Evolutionary conservation across 2,329 filamentous ascomycete species (phyloP).

Genomic region (Colletotrichum eremochloae): DNA sequence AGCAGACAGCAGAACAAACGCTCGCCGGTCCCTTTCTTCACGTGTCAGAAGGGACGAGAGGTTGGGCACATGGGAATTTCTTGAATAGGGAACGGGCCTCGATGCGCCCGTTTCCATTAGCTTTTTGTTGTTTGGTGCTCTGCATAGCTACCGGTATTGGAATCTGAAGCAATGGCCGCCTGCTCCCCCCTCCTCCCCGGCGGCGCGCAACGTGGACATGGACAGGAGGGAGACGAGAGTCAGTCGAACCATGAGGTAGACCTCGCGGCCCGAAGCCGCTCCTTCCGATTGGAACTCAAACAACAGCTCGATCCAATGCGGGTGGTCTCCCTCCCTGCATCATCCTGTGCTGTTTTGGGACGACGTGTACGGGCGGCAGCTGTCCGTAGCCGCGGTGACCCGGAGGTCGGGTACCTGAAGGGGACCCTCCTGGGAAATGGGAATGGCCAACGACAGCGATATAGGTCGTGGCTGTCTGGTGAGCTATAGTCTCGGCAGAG

Average conservation of each 20-base stretch:
- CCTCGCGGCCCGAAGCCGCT: slow-evolving; percentile 40
- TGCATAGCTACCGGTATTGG: not conserved
- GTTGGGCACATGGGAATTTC: not conserved
- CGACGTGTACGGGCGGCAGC: slow-evolving; percentile 23
- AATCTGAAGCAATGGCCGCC: slow-evolving; percentile 33
- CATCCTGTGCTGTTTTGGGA: slow-evolving; percentile 16
- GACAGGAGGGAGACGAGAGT: slow-evolving; percentile 29
- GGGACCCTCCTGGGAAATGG: not conserved
- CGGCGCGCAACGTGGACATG: slow-evolving; percentile 25
- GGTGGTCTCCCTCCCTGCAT: slow-evolving; percentile 29
- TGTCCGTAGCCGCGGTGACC: slow-evolving; percentile 17
- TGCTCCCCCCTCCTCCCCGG: no score
- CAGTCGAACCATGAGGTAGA: slow-evolving; percentile 38
- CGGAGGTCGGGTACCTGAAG: slow-evolving; percentile 10
- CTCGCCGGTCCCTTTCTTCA: slow-evolving; percentile 32
- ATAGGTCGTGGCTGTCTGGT: not conserved
- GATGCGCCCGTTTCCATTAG: slow-evolving; percentile 5
- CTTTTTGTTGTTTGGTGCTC: slow-evolving; percentile 21
- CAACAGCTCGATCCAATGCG: slow-evolving; percentile 39
- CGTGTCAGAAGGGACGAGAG: slow-evolving; percentile 26
- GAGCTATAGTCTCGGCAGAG: not conserved
- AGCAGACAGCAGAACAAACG: slow-evolving; percentile 8
- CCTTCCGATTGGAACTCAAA: slow-evolving; percentile 39
- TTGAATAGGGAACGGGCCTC: slow-evolving; percentile 1
- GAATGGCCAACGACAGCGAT: no score